Evolutionary conservation across 2,329 filamentous ascomycete species (phyloP), one percentile per base, ranked within the genome.

Genomic region (Fusarium praegraminearum): DNA sequence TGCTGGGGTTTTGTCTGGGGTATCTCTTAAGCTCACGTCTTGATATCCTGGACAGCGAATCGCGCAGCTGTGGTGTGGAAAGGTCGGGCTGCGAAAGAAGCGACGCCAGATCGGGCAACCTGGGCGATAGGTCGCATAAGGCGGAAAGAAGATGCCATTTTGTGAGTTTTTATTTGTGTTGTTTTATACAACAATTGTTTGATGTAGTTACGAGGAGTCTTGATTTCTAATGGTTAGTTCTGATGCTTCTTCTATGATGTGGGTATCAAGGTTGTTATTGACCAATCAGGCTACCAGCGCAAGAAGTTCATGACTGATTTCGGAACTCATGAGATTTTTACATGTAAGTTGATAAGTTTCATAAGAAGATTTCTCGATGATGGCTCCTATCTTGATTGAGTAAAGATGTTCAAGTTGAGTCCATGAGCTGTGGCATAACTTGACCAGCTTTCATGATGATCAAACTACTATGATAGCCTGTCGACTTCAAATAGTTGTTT

Each of bases 31-130:
- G 71, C 78, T 74, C 70, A 83, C 82, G 64, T 80, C 54, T 76
- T 70, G 51, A 84, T 73, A 59, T 83, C 77, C 72, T 83, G 80
- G 60, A 87, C 84, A 70, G 77, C 81, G 76, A 84, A 79, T 58
- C 80, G 84, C 67, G 75, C 75, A 16, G 77, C 55, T 32, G 83
- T 78, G 36, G 79, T 81, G 69, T 79, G 78, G 62, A 80, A 81
- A 7, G 51, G 62, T 45, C 76, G 71, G 3, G 67, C 54, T 35
- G 47, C 50, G 20, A 68, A 47, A 28, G 65, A 57, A 22, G 55
- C 24, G 8, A 54, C 47, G 11, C 65, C 58, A 13, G 68, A 64
- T 20, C 75, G 73, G 32, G 66, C 60, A 50, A 70, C 53, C 51
- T 69, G 72, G 2, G 51, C 58, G n/a, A 71, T 52, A 10, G 74